phyloP scores from a whole-genome alignment of 495 filamentous ascomycete genomes.

The Symbiotaphrina buchneri region DNA sequence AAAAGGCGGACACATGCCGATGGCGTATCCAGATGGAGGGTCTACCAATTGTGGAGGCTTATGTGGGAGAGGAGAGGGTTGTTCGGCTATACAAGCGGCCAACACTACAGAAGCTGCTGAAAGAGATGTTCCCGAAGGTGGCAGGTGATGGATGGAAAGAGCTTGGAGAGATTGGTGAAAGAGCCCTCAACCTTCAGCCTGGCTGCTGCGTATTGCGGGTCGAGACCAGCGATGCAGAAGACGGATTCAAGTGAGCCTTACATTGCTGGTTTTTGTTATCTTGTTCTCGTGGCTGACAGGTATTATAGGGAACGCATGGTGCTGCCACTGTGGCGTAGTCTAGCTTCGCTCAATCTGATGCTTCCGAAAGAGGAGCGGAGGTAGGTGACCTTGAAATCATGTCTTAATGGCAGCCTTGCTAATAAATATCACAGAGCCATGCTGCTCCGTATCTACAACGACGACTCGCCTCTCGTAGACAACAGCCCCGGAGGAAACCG shows the following conservation, averaged over 20 bases:
- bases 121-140: constrained; percentile 91
- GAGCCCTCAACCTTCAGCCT: constrained; percentile 57
- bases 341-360: constrained; percentile 83
- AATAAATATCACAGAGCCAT: constrained; percentile 31
- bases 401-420: constrained; percentile 1
- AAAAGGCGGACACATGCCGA: constrained; percentile 57
- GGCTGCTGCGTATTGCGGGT: constrained; percentile 82
- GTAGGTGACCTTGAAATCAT: constrained; percentile 1
- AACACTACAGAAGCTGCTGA: constrained; percentile 56
- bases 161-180: constrained; percentile 70
- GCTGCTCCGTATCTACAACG: constrained; percentile 77
- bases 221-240: constrained; percentile 41
- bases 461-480: constrained; percentile 51
- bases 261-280: background rate
- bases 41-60: constrained; percentile 65
- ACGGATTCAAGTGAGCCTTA: constrained; percentile 36
- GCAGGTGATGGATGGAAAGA: constrained; percentile 38
- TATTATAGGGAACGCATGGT: constrained; percentile 46
- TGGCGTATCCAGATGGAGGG: constrained; percentile 96
- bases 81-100: constrained; percentile 48
- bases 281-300: background rate
- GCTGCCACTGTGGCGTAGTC: constrained; percentile 75
- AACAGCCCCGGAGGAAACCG: no score
- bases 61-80: constrained; percentile 59
- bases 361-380: constrained; percentile 84